These are phyloP conservation scores for Aspergillus leporis DNA, from an alignment of 495 filamentous ascomycete species.

Conservation along the genomic window DNA sequence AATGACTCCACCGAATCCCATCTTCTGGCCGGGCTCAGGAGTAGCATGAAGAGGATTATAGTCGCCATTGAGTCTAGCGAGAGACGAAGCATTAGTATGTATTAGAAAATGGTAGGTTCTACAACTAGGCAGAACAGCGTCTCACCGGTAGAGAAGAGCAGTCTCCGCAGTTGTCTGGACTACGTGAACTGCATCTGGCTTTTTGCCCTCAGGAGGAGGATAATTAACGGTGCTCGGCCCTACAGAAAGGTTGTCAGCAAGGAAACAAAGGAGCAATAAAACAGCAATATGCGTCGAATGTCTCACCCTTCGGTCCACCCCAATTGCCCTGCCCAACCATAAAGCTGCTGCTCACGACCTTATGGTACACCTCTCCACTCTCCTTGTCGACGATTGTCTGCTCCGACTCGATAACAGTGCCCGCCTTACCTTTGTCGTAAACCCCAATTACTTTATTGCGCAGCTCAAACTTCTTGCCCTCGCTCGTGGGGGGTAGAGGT, in stretches of 20 bases:
- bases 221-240: slow-evolving; percentile 71
- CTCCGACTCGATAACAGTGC: slow-evolving; percentile 79
- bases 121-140: not conserved
- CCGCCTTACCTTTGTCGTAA: slow-evolving; percentile 86
- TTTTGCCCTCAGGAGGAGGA: slow-evolving; percentile 69
- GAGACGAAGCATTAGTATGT: slow-evolving; percentile 3
- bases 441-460: slow-evolving; percentile 79
- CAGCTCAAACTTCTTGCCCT: slow-evolving; percentile 71
- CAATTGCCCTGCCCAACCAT: slow-evolving; percentile 81
- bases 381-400: slow-evolving; percentile 68
- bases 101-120: not conserved
- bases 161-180: slow-evolving; percentile 67
- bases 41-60: slow-evolving; percentile 91
- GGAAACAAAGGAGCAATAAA: not conserved
- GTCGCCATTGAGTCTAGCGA: slow-evolving; percentile 70
- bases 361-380: slow-evolving; percentile 69
- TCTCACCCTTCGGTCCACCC: slow-evolving; percentile 81
- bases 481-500: slow-evolving; percentile 71
- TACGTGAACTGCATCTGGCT: slow-evolving; percentile 68
- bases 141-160: slow-evolving; percentile 66
- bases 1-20: slow-evolving; percentile 86
- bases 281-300: not conserved
- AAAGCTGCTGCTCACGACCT: slow-evolving; percentile 68
- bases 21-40: slow-evolving; percentile 77
- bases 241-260: slow-evolving; percentile 17